A percentile compares a stretch with the other conserved stretches of the same genome.
Evolutionary conservation across 257 asterid species (phyloP).

Genomic region (Plantago ovata): DNA sequence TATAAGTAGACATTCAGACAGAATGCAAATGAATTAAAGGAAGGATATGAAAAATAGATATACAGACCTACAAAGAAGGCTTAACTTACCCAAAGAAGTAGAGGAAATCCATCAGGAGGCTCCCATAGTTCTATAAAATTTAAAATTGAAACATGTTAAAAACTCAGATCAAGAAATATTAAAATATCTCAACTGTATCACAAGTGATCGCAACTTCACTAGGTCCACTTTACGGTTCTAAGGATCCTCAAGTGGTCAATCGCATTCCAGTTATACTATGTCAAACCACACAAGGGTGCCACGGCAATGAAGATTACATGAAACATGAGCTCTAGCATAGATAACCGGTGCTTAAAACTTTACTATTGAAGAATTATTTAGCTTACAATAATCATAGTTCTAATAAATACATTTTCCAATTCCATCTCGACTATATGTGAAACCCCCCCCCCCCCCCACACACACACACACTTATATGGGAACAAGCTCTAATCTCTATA

Average conservation of each 20-base stretch:
- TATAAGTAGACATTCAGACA: conserved; percentile 12
- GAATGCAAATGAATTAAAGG: conserved; percentile 9
- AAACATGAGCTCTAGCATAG: neutral
- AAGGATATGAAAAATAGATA: conserved; percentile 13
- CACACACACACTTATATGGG: too few species aligned
- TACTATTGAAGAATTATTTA: neutral
- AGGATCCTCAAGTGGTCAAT: conserved; percentile 1
- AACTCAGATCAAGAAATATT: neutral
- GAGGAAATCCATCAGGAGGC: conserved; percentile 96
- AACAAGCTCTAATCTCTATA: too few species aligned
- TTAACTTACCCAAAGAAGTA: conserved; percentile 94
- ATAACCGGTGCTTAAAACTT: neutral
- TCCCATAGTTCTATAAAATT: conserved; percentile 70
- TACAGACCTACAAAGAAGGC: neutral
- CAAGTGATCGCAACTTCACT: conserved; percentile 5
- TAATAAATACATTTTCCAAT: conserved; percentile 10
- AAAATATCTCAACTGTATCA: neutral
- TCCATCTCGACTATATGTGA: conserved; percentile 17
- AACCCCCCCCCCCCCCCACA: too few species aligned
- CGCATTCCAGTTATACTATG: conserved; percentile 12
- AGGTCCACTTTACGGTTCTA: conserved; percentile 11
- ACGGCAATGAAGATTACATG: neutral
- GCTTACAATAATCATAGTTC: neutral
- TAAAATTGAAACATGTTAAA: conserved; percentile 12
- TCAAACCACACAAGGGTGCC: neutral